Evolutionary conservation across 192 early-diverging fungal species (phyloP), one percentile per base, ranked within the genome.

Genomic region (Allomyces javanicus): DNA sequence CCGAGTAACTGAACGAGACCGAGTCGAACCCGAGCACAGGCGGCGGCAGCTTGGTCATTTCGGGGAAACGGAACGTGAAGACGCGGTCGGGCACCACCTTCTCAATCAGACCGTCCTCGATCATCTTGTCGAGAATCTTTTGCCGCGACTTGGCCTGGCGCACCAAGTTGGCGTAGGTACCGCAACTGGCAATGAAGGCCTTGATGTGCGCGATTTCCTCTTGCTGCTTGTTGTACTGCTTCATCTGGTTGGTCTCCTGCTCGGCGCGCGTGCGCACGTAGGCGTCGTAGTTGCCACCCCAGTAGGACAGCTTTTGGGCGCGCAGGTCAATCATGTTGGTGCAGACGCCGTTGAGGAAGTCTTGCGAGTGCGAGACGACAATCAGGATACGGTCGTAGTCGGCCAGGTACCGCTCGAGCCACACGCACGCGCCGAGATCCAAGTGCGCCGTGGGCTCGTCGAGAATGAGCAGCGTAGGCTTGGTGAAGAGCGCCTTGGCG

Each of bases 121-220:
- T 90, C 96, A 99, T 99, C 82, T 99, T 99, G 81, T 99, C 96
- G 61, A 99, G 86, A 76, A 96, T 99, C 89, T 99, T 99, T 73
- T 96, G 96, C 75, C 93, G 89, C 44, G 90, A 93, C 83, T 99
- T 96, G 65, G 96, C 96, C 79, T 99, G 96, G 63, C 89, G 82
- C 62, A 96, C 93, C 82, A 98, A 84, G 82, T 99, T 99, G 72
- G 96, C 87, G 77, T 94, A 99, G 61, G 96, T 99, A 94, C 96
- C 96, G 69, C 91, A 93, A 22, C 91, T 93, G 40, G 92, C 88
- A 79, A 96, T 96, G 77, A 99, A 99, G 81, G 93, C 88, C 76
- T 94, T 95, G 76, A 99, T 96, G 79, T 99, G 91, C 62, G 86
- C 91, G 74, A 99, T 99, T 81, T 99, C 96, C 69, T 85, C 92